A percentile compares a stretch with the other conserved stretches of the same genome.
Evolutionary conservation across 129 eudicot genomes (phyloP).

Genomic region (Centaurea solstitialis): DNA sequence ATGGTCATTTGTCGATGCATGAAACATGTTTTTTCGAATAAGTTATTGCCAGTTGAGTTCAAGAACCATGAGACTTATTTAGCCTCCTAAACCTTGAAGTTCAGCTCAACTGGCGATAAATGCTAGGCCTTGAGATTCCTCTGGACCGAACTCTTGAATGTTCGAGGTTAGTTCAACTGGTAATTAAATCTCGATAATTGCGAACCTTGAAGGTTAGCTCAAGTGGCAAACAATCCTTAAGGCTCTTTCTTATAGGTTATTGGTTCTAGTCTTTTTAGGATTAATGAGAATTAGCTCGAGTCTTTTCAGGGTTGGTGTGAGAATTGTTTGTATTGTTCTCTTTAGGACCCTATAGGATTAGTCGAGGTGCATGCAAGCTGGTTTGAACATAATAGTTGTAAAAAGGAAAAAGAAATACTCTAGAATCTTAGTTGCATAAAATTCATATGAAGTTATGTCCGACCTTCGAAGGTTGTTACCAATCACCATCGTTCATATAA

Average conservation of each 20-base stretch:
- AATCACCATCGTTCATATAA: background rate
- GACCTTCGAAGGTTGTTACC: background rate
- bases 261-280: background rate
- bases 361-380: background rate
- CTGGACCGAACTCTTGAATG: no score
- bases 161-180: background rate
- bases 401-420: no score
- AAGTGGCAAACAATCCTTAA: no score
- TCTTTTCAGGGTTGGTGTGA: no score
- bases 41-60: background rate
- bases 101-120: background rate
- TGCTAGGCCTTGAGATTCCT: no score
- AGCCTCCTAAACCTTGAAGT: no score
- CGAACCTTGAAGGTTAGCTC: no score
- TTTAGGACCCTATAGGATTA: background rate
- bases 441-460: background rate
- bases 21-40: background rate
- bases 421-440: background rate
- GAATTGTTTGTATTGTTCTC: background rate
- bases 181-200: background rate
- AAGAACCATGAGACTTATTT: no score
- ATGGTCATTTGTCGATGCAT: constrained; percentile 1
- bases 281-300: background rate
- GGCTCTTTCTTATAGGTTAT: background rate
- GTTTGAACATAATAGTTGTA: background rate